A percentile compares a stretch with the other conserved stretches of the same genome.
Evolutionary conservation across 1,284 basidiomycete species (phyloP).

Genomic region (Wolfiporia cocos): DNA sequence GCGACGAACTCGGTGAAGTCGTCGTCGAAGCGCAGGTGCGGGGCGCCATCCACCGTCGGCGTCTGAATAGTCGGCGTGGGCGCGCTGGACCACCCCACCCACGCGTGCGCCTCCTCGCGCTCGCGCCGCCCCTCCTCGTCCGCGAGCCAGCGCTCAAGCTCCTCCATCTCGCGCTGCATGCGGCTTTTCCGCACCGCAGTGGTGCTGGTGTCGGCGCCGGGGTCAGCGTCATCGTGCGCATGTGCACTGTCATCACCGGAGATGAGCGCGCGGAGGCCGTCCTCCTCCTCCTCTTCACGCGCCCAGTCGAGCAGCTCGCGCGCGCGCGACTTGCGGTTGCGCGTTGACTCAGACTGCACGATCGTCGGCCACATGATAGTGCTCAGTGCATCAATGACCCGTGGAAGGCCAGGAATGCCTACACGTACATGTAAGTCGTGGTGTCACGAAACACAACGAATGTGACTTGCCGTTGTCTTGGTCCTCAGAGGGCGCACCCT

Average conservation of each 20-base stretch:
- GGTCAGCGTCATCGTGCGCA: conserved; percentile 3
- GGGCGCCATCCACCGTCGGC: conserved; percentile 10
- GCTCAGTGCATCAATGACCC: conserved; percentile 71
- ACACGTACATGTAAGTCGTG: not conserved
- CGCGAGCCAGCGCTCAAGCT: conserved; percentile 58
- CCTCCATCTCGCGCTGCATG: conserved; percentile 47
- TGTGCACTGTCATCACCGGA: conserved; percentile 15
- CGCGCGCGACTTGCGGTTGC: conserved; percentile 25
- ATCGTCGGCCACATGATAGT: conserved; percentile 85
- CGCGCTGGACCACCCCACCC: conserved; percentile 22
- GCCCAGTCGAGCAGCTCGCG: conserved; percentile 30
- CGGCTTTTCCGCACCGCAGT: conserved; percentile 24
- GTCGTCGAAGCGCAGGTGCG: conserved; percentile 52
- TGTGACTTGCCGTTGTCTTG: conserved; percentile 16
- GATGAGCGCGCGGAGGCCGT: conserved; percentile 29
- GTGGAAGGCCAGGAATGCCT: conserved; percentile 57
- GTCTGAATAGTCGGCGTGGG: conserved; percentile 21
- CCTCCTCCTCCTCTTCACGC: conserved; percentile 27
- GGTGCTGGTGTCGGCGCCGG: conserved; percentile 7
- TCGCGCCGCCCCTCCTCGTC: conserved; percentile 31
- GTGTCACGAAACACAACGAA: not conserved
- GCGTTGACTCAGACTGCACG: conserved; percentile 31
- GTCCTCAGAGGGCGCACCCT: conserved; percentile 19
- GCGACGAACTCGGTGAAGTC: conserved; percentile 71
- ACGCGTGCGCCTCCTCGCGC: conserved; percentile 13